Base-by-base conservation (phyloP, 176 grass and related monocot species). In the Olyra latifolia region DNA sequence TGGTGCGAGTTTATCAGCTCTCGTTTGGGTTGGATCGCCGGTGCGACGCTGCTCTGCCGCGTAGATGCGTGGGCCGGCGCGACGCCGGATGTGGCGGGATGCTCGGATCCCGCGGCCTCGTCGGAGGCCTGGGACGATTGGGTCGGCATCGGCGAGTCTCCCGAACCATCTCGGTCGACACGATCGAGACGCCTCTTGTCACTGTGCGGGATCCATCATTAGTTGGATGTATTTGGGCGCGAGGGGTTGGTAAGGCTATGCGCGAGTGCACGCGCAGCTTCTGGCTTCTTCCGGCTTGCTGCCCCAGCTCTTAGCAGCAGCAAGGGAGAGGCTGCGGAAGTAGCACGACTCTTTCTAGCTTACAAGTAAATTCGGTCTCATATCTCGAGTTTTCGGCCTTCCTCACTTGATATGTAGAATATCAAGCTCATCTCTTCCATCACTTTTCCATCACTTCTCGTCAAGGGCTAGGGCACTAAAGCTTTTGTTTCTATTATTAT, bases 171-270 rank as follows among this genome's bases (percentile, higher is more conserved):
- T 61, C 40, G 40, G 24, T 59, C 24, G 5, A 25, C 39, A 30
- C 40, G 25, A 56, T 45, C 25, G 25, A 14, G 66, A 60, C 59
- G 78, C 19, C 66, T 25, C 42, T 44, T 27, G 76, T 42, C 16
- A 43, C 79, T 53, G 69, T 55, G 70, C 62, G 32, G 75, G 87
- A 80, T 84, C 62, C 75, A 57, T 88, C 58, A 39, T 47, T 78
- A 30, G 74, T 29, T 40, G 45, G 19, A 35, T 35, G 32, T 35
- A 35, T 78, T 17, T 59, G 55, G 29, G 2, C 64, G 79, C 48
- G 20, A 16, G 3, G 46, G 79, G 13, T 66, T 69, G 6, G 62
- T 76, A 4, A 45, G 6, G 62, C 72, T 62, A 41, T 23, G 32
- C 74, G 24, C 64, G 64, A 47, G 2, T 71, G 55, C 56, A 32